A percentile compares a stretch with the other conserved stretches of the same genome.
Evolutionary conservation across 306 rosid species (phyloP).

Genomic region (Gastrolobium bilobum): DNA sequence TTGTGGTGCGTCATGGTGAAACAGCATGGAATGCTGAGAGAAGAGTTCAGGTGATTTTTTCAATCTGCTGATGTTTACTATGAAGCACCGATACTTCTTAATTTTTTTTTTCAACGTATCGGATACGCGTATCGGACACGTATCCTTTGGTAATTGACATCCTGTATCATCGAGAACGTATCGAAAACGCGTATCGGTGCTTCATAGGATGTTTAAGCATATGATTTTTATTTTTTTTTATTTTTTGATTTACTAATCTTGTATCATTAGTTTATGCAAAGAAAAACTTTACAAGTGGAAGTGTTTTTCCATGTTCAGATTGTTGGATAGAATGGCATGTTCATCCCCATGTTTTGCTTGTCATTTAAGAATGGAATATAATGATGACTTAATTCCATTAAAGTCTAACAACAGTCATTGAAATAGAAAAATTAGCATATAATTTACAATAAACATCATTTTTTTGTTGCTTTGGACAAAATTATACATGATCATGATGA

Average conservation of each 20-base stretch:
- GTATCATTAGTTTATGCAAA: not conserved
- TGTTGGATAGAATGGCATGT: not conserved
- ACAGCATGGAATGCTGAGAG: slow-evolving; percentile 87
- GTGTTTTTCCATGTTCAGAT: not conserved
- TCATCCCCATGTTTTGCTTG: not conserved
- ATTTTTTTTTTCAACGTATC: too few species aligned
- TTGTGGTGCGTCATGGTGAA: slow-evolving; percentile 91
- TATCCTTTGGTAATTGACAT: too few species aligned
- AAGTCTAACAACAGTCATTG: too few species aligned
- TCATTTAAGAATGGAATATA: not conserved
- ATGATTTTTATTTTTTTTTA: not conserved
- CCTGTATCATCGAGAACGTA: too few species aligned
- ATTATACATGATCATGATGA: too few species aligned
- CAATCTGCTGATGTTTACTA: too few species aligned
- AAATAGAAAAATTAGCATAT: too few species aligned
- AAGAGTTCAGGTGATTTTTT: slow-evolving; percentile 74
- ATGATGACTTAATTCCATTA: not conserved
- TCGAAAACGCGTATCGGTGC: too few species aligned
- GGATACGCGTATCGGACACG: too few species aligned
- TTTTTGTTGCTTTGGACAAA: too few species aligned
- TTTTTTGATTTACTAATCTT: not conserved
- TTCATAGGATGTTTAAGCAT: not conserved
- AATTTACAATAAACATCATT: too few species aligned
- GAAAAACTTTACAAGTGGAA: not conserved
- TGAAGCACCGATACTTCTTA: too few species aligned